Base-by-base conservation (phyloP, 768 basidiomycete species). In the Tricholoma sp. region DNA sequence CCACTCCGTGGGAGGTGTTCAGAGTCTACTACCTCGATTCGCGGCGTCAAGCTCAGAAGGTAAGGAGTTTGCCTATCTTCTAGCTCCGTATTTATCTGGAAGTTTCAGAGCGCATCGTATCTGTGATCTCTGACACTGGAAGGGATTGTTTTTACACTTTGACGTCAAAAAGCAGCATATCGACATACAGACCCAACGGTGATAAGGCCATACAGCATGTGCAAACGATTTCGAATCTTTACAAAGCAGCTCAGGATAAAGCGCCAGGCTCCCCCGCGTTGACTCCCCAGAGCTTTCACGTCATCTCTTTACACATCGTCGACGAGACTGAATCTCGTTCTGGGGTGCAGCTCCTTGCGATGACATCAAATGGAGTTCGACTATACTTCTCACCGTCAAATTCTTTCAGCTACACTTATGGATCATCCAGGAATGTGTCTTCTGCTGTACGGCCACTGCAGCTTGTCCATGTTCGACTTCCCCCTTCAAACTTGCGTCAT, bases 101-200 rank as follows among this genome's bases (percentile, higher is more conserved):
- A 45, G 33, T 54, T 60, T 12, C 65, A 94, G 93, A 92, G 62
- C 85, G 86, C 48, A 85, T 94, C 49, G 69, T 84, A 1, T 76
- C 78, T 11, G 72, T 95, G 50, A 78, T 86, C 42, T 79, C 85
- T 28, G 92, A 97, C 70, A 61, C 69, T 17, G 74, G 76, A 36
- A 80, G 93, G 57, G 83, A 86, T 58, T 87, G 84, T 65, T 79
- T 94, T 59, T 95, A 94, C 66, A 84, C 91, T 2, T 76, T 94
- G 54, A 85, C 86, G 5, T 77, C 81, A 6, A 84, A 82, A 60
- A 78, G 76, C 59, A 72, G 78, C 34, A 85, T 94, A 53, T 81
- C 84, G 2, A 73, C 91, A 11, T 94, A 86, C 69, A 77, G 78
- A 57, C 76, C 86, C 5, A 74, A 71, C 48, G 76, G 81, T 29